phyloP scores from a whole-genome alignment of 2,329 filamentous ascomycete species.

The Fusarium sp. region DNA sequence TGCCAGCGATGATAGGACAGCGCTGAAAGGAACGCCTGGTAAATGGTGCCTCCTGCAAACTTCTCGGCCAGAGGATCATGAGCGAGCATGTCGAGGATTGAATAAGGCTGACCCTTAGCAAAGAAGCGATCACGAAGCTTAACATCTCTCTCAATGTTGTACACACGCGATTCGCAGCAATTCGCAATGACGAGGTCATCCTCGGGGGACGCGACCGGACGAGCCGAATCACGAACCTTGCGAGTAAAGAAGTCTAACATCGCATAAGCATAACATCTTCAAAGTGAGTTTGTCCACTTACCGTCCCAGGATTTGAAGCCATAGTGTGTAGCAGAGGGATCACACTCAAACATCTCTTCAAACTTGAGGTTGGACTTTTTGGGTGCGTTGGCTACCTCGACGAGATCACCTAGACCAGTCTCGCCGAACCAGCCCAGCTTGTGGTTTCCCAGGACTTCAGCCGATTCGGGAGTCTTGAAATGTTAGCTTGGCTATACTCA shows the following conservation, averaged over 20 bases:
- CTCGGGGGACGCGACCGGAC: slow-evolving; percentile 69
- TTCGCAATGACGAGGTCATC: slow-evolving; percentile 69
- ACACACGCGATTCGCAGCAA: slow-evolving; percentile 73
- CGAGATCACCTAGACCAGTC: slow-evolving; percentile 60
- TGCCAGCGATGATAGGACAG: slow-evolving; percentile 81
- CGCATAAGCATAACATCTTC: neutral
- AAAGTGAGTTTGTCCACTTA: slow-evolving; percentile 36
- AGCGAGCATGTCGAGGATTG: slow-evolving; percentile 71
- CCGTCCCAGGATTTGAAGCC: slow-evolving; percentile 77
- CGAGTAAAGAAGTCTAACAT: slow-evolving; percentile 72
- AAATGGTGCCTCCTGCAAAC: slow-evolving; percentile 74
- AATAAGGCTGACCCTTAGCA: slow-evolving; percentile 78
- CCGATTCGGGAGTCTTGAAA: slow-evolving; percentile 63
- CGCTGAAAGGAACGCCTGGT: slow-evolving; percentile 77
- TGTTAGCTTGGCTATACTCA: too few relatives aligned
- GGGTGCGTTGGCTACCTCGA: slow-evolving; percentile 64
- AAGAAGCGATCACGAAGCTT: slow-evolving; percentile 73
- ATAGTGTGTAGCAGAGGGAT: slow-evolving; percentile 64
- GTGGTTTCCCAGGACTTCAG: slow-evolving; percentile 59
- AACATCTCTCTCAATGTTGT: slow-evolving; percentile 62
- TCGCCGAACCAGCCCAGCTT: slow-evolving; percentile 67
- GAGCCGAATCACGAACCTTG: slow-evolving; percentile 61
- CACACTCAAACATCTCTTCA: slow-evolving; percentile 71
- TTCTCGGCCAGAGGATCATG: slow-evolving; percentile 63
- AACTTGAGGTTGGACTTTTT: slow-evolving; percentile 59